Conservation (phyloP, 2,329 filamentous ascomycete species). For the Pestalotiopsis fici region DNA sequence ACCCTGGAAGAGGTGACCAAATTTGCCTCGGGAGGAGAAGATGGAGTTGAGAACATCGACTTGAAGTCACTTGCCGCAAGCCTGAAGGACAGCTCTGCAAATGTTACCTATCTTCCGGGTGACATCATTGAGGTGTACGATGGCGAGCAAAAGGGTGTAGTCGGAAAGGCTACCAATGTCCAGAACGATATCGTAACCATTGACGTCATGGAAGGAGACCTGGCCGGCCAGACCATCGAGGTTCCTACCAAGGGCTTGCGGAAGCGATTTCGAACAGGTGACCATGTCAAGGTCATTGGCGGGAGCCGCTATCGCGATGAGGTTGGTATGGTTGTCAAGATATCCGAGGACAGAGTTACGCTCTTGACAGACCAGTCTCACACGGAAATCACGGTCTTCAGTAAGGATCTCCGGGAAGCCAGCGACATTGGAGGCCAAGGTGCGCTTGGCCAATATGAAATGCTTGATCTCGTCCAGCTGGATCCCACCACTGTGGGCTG, state of each 20-base stretch:
- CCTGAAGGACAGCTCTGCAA: conserved; percentile 79
- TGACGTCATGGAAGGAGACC: conserved; percentile 77
- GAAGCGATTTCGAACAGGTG: conserved; percentile 89
- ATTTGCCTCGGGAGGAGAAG: conserved; percentile 85
- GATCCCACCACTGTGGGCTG: conserved; percentile 91
- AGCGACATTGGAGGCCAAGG: conserved; percentile 88
- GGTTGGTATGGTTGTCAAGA: conserved; percentile 94
- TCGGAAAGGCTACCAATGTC: conserved; percentile 83
- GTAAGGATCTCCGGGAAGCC: conserved; percentile 92
- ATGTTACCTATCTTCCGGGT: conserved; percentile 84
- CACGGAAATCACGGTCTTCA: conserved; percentile 95
- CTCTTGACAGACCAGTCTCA: conserved; percentile 91
- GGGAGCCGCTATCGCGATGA: conserved; percentile 94
- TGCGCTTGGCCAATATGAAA: conserved; percentile 81
- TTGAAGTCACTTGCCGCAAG: conserved; percentile 88
- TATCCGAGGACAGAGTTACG: conserved; percentile 89
- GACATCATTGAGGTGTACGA: conserved; percentile 97
- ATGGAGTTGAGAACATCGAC: conserved; percentile 92
- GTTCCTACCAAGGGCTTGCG: conserved; percentile 89
- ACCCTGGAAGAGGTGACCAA: conserved; percentile 94
- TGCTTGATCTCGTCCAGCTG: conserved; percentile 92
- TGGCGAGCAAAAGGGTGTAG: conserved; percentile 90
- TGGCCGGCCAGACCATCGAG: conserved; percentile 83
- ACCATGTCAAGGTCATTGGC: conserved; percentile 98
- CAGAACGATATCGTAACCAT: conserved; percentile 92